A percentile compares a stretch with the other conserved stretches of the same genome.
Conservation (phyloP, 768 basidiomycete species). For the Gloeophyllum trabeum region DNA sequence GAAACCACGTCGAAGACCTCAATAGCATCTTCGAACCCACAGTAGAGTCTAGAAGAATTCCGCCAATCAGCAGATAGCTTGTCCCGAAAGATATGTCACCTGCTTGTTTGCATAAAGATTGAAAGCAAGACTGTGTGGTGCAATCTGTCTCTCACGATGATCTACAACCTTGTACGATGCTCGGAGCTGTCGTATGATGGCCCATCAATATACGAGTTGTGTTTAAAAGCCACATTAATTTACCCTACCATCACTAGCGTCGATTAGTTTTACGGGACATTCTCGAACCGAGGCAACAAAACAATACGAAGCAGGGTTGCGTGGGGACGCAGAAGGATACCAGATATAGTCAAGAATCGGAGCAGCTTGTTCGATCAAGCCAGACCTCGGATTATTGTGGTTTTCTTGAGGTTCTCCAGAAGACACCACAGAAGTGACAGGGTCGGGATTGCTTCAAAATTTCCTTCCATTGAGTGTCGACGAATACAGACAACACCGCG, state of each 20-base stretch:
- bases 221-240: constrained; percentile 9
- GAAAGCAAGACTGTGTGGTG: constrained; percentile 78
- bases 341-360: constrained; percentile 74
- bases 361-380: constrained; percentile 34
- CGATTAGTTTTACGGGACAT: constrained; percentile 75
- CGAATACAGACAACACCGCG: not conserved
- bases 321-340: constrained; percentile 67
- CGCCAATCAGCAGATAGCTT: not conserved
- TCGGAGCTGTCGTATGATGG: constrained; percentile 43
- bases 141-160: constrained; percentile 85
- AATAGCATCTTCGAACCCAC: constrained; percentile 78
- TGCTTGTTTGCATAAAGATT: constrained; percentile 59
- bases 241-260: constrained; percentile 70
- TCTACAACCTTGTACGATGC: constrained; percentile 91
- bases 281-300: constrained; percentile 80
- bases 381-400: not conserved
- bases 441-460: constrained; percentile 2
- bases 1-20: constrained; percentile 70
- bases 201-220: constrained; percentile 1
- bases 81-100: constrained; percentile 8
- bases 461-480: not conserved
- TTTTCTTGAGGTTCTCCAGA: constrained; percentile 2
- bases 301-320: constrained; percentile 59
- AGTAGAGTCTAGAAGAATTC: constrained; percentile 51
- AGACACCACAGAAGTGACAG: constrained; percentile 1